These are phyloP conservation scores for Biscutella auriculata DNA, from an alignment of 441 rosid genomes.

Conservation along the genomic window DNA sequence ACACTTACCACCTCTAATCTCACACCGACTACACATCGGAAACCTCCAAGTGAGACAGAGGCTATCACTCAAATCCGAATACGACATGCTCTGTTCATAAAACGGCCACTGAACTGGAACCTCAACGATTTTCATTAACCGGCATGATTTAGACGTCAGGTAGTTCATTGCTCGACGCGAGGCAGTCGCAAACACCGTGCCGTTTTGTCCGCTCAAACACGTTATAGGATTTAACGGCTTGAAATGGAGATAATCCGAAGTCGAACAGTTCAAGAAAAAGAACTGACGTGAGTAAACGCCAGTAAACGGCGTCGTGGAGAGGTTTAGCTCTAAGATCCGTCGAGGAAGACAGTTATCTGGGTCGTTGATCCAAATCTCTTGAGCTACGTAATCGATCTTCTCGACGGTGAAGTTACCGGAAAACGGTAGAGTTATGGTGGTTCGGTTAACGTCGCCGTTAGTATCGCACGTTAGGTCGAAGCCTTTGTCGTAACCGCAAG, in stretches of 20 bases:
- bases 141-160: conserved; percentile 28
- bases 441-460: conserved; percentile 19
- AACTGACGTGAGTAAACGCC: conserved; percentile 28
- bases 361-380: conserved; percentile 45
- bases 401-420: conserved; percentile 37
- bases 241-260: conserved; percentile 5
- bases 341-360: conserved; percentile 39
- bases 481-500: conserved; percentile 39
- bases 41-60: conserved; percentile 46
- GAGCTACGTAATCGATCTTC: conserved; percentile 38
- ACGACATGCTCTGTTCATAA: conserved; percentile 32
- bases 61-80: conserved; percentile 38
- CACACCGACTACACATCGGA: conserved; percentile 49
- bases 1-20: conserved; percentile 37
- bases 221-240: conserved; percentile 33
- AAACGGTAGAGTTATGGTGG: conserved; percentile 35
- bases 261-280: conserved; percentile 53
- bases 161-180: conserved; percentile 8
- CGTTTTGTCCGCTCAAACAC: conserved; percentile 35
- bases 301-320: conserved; percentile 37
- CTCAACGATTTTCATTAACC: conserved; percentile 16
- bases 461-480: conserved; percentile 41
- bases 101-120: conserved; percentile 54
- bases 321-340: conserved; percentile 39
- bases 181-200: conserved; percentile 52